A percentile compares a stretch with the other conserved stretches of the same genome.
Conservation (phyloP, 257 asterid species). For the Nemophila menziesii region DNA sequence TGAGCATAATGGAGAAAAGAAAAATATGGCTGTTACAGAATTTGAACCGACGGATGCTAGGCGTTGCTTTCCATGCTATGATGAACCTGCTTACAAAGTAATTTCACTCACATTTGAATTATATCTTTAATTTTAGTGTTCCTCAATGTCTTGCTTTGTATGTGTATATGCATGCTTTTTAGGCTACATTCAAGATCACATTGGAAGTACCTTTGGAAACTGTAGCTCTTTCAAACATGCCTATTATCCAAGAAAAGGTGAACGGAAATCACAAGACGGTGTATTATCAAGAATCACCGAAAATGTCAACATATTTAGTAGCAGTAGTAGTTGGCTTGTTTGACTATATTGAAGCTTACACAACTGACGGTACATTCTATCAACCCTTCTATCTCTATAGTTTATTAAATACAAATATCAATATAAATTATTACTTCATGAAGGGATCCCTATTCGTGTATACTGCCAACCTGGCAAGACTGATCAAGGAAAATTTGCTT, state of each 20-base stretch:
- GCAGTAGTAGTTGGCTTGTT: conserved; percentile 35
- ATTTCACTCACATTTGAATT: background rate
- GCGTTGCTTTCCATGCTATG: conserved; percentile 39
- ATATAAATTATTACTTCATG: background rate
- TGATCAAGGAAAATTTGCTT: conserved; percentile 31
- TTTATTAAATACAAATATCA: background rate
- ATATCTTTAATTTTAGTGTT: background rate
- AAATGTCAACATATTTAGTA: conserved; percentile 31
- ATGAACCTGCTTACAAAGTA: conserved; percentile 38
- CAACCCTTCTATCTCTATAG: background rate
- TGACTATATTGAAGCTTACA: conserved; percentile 24
- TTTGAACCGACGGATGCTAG: conserved; percentile 37
- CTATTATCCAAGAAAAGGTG: conserved; percentile 20
- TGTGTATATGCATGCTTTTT: background rate
- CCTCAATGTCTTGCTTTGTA: background rate
- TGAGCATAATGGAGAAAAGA: conserved; percentile 26
- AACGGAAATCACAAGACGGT: conserved; percentile 21
- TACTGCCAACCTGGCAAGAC: conserved; percentile 27
- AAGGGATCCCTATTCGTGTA: conserved; percentile 26
- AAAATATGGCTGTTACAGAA: conserved; percentile 29
- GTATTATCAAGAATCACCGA: conserved; percentile 24
- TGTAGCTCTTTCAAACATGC: conserved; percentile 36
- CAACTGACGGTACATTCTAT: conserved; percentile 23
- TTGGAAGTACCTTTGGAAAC: conserved; percentile 27
- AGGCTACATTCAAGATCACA: conserved; percentile 33